Percentiles rank a stretch among this genome's conserved stretches.
These are phyloP conservation scores for Talaromyces thailandensis DNA, from an alignment of 495 filamentous ascomycete genomes.

Conservation along the genomic window DNA sequence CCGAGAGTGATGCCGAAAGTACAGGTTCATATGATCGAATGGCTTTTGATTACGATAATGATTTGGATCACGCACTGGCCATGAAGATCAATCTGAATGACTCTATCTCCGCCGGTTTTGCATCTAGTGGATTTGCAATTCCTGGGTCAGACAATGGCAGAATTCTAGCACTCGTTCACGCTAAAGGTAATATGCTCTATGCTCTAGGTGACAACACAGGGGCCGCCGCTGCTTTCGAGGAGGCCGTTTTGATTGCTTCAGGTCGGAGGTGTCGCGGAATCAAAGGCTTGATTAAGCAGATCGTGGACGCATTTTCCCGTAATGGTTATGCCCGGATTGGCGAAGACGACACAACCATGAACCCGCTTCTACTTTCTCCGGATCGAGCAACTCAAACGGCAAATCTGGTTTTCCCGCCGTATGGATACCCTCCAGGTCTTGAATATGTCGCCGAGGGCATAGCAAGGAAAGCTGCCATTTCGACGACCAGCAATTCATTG, in stretches of 20 bases:
- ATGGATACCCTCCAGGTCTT: slow-evolving; percentile 78
- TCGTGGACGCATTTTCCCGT: slow-evolving; percentile 59
- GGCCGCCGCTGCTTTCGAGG: slow-evolving; percentile 88
- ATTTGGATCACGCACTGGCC: slow-evolving; percentile 22
- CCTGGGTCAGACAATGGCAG: slow-evolving; percentile 86
- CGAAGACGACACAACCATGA: slow-evolving; percentile 23
- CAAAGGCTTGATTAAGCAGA: slow-evolving; percentile 68
- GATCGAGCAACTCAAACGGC: slow-evolving; percentile 79
- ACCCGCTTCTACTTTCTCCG: slow-evolving; percentile 72
- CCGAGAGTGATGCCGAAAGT: slow-evolving; percentile 45
- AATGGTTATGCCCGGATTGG: slow-evolving; percentile 15
- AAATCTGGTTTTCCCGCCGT: slow-evolving; percentile 68
- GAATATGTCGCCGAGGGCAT: slow-evolving; percentile 63
- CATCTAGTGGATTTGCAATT: slow-evolving; percentile 78
- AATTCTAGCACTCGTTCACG: slow-evolving; percentile 85
- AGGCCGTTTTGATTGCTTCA: slow-evolving; percentile 82
- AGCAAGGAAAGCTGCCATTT: slow-evolving; percentile 71
- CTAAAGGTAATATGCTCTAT: slow-evolving; percentile 98
- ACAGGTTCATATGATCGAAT: slow-evolving; percentile 45
- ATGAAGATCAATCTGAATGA: slow-evolving; percentile 21
- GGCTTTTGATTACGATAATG: slow-evolving; percentile 49
- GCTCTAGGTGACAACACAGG: slow-evolving; percentile 73
- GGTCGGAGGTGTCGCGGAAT: slow-evolving; percentile 66
- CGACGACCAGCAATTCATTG: slow-evolving; percentile 91
- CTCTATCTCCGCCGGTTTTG: slow-evolving; percentile 47